phyloP scores from a whole-genome alignment of 1,284 basidiomycete genomes.

The Stereum hirsutum region DNA sequence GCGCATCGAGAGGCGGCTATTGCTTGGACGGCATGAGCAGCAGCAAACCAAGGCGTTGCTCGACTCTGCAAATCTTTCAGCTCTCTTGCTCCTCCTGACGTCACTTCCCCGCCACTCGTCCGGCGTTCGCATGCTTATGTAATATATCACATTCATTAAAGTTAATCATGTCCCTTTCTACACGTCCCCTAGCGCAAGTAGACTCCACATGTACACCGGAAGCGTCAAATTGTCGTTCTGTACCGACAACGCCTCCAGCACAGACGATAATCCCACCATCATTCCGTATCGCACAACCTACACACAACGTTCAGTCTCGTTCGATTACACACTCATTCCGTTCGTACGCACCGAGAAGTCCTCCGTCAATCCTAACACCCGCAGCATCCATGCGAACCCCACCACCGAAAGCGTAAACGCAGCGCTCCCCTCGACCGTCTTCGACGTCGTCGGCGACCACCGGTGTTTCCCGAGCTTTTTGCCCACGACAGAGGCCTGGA shows the following conservation, averaged over 20 bases:
- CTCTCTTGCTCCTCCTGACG: no score
- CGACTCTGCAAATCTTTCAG: no score
- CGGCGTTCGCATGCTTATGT: no score
- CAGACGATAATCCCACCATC: conserved; percentile 54
- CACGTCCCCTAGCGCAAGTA: conserved; percentile 48
- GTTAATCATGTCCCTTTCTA: conserved; percentile 13
- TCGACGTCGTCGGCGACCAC: conserved; percentile 80
- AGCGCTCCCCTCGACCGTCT: conserved; percentile 87
- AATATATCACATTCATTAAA: background rate
- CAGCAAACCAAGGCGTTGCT: background rate
- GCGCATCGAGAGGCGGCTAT: no score
- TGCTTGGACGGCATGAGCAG: background rate
- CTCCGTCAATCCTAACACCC: conserved; percentile 61
- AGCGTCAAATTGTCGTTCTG: conserved; percentile 94
- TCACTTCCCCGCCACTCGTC: no score
- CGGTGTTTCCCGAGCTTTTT: conserved; percentile 70
- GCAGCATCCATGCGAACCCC: conserved; percentile 59
- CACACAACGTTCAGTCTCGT: conserved; percentile 6
- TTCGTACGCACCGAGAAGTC: conserved; percentile 61
- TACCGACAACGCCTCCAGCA: conserved; percentile 82
- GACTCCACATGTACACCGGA: conserved; percentile 84
- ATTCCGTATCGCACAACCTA: conserved; percentile 46
- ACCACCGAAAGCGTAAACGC: conserved; percentile 78
- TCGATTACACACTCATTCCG: conserved; percentile 2
- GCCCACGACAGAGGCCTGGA: conserved; percentile 85